Percentiles rank a stretch among this genome's conserved stretches.
Conservation (phyloP, 129 eudicot species). For the Lactuca sativa region DNA sequence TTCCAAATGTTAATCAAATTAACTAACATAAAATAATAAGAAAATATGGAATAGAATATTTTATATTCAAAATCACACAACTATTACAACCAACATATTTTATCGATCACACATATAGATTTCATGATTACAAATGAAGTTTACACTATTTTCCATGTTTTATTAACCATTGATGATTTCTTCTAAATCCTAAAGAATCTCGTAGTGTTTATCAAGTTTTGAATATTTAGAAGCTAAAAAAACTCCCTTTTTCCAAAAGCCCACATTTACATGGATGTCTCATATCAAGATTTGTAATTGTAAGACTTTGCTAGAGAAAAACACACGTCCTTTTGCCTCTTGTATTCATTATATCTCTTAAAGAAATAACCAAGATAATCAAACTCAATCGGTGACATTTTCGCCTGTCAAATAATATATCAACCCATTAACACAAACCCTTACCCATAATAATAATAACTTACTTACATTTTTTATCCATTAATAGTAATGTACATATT, state of each 20-base stretch:
- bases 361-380: slow-evolving; percentile 83
- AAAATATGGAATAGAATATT: too few relatives aligned
- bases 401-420: slow-evolving; percentile 51
- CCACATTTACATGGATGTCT: slow-evolving; percentile 15
- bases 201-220: background rate
- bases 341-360: slow-evolving; percentile 76
- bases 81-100: slow-evolving; percentile 6
- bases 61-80: background rate
- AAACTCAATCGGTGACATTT: slow-evolving; percentile 78
- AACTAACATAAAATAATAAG: too few relatives aligned
- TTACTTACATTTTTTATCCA: too few relatives aligned
- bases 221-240: background rate
- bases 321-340: slow-evolving; percentile 59
- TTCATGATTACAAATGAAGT: slow-evolving; percentile 3
- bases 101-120: slow-evolving; percentile 1
- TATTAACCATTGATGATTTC: background rate
- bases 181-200: background rate
- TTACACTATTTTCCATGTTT: background rate
- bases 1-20: too few relatives aligned
- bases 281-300: slow-evolving; percentile 34
- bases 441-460: too few relatives aligned
- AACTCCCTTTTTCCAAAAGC: background rate
- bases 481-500: too few relatives aligned
- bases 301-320: slow-evolving; percentile 47
- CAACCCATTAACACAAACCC: slow-evolving; percentile 4